Evolutionary conservation across 352 stramenopile species (phyloP).

Genomic region (Phytophthora lateralis): DNA sequence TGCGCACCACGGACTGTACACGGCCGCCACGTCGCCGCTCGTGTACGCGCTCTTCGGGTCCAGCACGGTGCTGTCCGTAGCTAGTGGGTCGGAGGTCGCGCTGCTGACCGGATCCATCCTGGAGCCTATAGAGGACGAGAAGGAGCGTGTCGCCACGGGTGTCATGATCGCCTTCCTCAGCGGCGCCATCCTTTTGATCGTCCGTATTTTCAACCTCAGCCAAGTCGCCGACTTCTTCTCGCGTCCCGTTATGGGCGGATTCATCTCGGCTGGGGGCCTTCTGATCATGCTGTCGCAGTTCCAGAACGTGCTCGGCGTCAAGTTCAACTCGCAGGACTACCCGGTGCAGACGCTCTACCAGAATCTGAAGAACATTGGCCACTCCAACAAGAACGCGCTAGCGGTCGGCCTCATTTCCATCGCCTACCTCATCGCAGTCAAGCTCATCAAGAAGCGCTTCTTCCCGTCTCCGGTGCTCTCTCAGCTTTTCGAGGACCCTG

Average conservation of each 20-base stretch:
- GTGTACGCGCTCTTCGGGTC: constrained; percentile 85
- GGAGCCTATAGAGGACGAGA: constrained; percentile 43
- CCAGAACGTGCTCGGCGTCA: constrained; percentile 78
- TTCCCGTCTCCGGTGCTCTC: constrained; percentile 20
- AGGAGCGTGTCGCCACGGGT: constrained; percentile 46
- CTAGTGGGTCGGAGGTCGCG: constrained; percentile 67
- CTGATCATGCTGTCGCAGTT: constrained; percentile 92
- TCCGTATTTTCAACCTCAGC: constrained; percentile 77
- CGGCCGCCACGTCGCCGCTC: constrained; percentile 71
- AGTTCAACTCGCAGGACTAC: constrained; percentile 40
- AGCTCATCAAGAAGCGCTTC: constrained; percentile 30
- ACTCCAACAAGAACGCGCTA: constrained; percentile 77
- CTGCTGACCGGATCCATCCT: constrained; percentile 53
- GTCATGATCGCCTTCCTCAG: constrained; percentile 74
- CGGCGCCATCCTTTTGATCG: constrained; percentile 71
- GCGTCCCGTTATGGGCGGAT: constrained; percentile 89
- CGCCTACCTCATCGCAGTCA: constrained; percentile 21
- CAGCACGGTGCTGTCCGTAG: constrained; percentile 79
- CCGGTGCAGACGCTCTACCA: constrained; percentile 59
- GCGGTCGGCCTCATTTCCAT: constrained; percentile 43
- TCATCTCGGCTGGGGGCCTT: constrained; percentile 86
- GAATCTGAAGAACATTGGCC: constrained; percentile 50
- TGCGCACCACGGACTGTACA: constrained; percentile 89
- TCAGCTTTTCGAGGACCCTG: constrained; percentile 15
- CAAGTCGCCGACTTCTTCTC: constrained; percentile 90